Percentiles rank a stretch among this genome's conserved stretches.
Evolutionary conservation across 139 green algal species (phyloP).

Genomic region (Microglena sp.): DNA sequence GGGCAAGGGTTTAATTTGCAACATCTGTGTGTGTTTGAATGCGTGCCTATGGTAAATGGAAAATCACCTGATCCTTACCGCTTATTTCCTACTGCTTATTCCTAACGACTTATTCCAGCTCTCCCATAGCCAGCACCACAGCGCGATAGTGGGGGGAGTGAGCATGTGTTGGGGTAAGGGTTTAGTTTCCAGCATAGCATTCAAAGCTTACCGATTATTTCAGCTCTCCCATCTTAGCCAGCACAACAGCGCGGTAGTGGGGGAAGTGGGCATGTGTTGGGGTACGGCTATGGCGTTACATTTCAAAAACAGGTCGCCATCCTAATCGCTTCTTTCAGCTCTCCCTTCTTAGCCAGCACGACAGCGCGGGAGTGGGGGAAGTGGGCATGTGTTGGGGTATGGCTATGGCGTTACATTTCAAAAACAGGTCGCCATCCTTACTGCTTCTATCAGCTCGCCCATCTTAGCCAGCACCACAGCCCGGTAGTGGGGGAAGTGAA

Average conservation of each 20-base stretch:
- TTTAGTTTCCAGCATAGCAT: neutral
- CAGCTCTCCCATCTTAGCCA: slow-evolving; percentile 4
- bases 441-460: slow-evolving; percentile 1
- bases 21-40: neutral
- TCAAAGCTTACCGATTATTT: neutral
- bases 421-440: neutral
- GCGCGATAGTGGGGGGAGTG: too few relatives aligned
- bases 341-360: slow-evolving; percentile 9
- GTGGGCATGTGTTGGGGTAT: slow-evolving; percentile 23
- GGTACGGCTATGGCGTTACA: too few relatives aligned
- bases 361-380: slow-evolving; percentile 30
- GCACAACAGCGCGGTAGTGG: slow-evolving; percentile 23
- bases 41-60: neutral
- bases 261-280: slow-evolving; percentile 33
- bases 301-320: too few relatives aligned
- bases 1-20: too few relatives aligned
- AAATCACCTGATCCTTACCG: neutral
- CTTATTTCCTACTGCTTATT: neutral
- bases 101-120: neutral
- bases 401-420: neutral
- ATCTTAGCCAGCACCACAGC: slow-evolving; percentile 12
- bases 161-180: too few relatives aligned
- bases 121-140: neutral
- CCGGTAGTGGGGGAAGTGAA: too few relatives aligned
- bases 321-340: slow-evolving; percentile 5